A percentile compares a stretch with the other conserved stretches of the same genome.
These are phyloP conservation scores for Capsella bursapastoris DNA, from an alignment of 345 rosid genomes.

Conservation along the genomic window DNA sequence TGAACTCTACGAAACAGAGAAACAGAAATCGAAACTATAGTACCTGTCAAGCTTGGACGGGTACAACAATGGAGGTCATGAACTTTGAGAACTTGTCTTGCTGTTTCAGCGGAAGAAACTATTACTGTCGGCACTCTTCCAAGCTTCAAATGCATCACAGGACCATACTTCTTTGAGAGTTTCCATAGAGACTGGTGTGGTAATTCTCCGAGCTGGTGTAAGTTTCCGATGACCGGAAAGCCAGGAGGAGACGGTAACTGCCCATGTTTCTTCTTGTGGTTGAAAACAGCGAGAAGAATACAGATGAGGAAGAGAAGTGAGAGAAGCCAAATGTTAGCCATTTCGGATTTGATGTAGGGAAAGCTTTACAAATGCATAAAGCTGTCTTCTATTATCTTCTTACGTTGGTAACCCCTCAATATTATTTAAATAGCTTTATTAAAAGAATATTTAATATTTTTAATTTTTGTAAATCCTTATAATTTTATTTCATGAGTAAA, in stretches of 20 bases:
- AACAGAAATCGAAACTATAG: neutral
- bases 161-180: slow-evolving; percentile 43
- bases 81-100: slow-evolving; percentile 26
- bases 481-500: too few species aligned
- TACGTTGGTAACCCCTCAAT: too few species aligned
- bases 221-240: slow-evolving; percentile 45
- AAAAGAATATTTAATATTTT: too few species aligned
- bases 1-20: neutral
- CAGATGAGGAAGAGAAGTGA: slow-evolving; percentile 12
- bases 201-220: slow-evolving; percentile 38
- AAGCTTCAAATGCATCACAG: slow-evolving; percentile 39
- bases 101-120: slow-evolving; percentile 31
- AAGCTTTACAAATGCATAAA: neutral
- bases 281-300: slow-evolving; percentile 20
- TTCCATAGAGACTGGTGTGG: slow-evolving; percentile 43
- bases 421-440: too few species aligned
- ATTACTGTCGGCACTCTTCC: slow-evolving; percentile 34
- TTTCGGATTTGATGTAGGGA: neutral
- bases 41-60: slow-evolving; percentile 24
- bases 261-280: neutral
- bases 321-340: slow-evolving; percentile 22
- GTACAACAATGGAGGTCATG: slow-evolving; percentile 26
- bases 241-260: slow-evolving; percentile 12
- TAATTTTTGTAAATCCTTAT: too few species aligned
- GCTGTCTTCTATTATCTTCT: neutral